Evolutionary conservation across 2,329 filamentous ascomycete genomes (phyloP), one percentile per base, ranked within the genome.

Genomic region (Neoscytalidium dimidiatum): DNA sequence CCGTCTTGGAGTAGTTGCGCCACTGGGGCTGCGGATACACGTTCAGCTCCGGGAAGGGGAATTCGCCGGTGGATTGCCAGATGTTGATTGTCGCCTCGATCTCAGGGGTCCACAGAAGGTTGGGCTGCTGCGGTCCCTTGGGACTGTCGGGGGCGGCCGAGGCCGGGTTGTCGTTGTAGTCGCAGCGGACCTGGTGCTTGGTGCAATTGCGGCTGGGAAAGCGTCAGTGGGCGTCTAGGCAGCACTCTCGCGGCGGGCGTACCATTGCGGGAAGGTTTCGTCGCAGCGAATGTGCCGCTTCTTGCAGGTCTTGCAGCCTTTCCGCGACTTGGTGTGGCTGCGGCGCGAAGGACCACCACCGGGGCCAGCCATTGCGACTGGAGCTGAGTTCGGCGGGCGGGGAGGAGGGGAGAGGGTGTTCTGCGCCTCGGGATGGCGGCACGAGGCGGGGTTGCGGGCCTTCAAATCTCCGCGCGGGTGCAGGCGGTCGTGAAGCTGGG

Each of bases 231-330:
- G 44, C 43, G 44, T n/a, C 35, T 29, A 44, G 8, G 19, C 17
- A 35, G 51, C 21, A 52, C 33, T 7, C 19, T n/a, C 21, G 46
- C 33, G 33, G 52, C 33, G 33, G 52, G 69, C 85, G 72, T 84
- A 96, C 93, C 94, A 99, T 86, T 99, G 95, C 60, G 95, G 95
- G 74, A 97, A 97, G 71, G 88, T 97, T 79, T 99, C 95, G 76
- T 99, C 95, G 81, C 95, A 99, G 73, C 95, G 88, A 77, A 99
- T 99, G 80, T 99, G 95, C 77, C 95, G 89, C 77, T 91, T 90
- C 82, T 99, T 99, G 86, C 95, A 99, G 68, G 93, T 97, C 74
- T 96, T 94, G 85, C 95, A 99, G 68, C 95, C 95, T 82, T 97
- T 98, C 76, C 95, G 90, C 73, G 94, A 98, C 84, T 99, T 99